These are phyloP conservation scores for Quillaja saponaria DNA, from an alignment of 306 rosid genomes.

Conservation along the genomic window DNA sequence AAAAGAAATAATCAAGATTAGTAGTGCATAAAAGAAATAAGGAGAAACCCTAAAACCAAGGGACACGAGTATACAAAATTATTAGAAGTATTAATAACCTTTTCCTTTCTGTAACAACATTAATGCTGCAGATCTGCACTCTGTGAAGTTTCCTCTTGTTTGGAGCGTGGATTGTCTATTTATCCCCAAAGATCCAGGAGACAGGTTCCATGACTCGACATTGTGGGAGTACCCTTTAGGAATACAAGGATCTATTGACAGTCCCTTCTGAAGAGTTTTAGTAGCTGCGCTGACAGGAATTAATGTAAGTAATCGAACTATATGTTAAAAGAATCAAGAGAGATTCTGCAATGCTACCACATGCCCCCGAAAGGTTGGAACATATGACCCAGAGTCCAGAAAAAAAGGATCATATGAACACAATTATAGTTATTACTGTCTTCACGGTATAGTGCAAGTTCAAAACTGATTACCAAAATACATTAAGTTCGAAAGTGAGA, in stretches of 20 bases:
- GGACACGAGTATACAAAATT: too few relatives aligned
- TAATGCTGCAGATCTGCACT: conserved; percentile 85
- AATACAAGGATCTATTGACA: conserved; percentile 76
- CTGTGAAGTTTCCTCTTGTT: conserved; percentile 79
- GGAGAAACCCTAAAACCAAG: conserved; percentile 24
- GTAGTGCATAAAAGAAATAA: conserved; percentile 18
- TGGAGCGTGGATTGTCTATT: conserved; percentile 45
- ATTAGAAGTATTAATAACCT: conserved; percentile 44
- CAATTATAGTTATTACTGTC: too few relatives aligned
- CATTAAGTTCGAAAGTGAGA: too few relatives aligned
- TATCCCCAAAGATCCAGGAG: conserved; percentile 49
- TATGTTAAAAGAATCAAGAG: conserved; percentile 4
- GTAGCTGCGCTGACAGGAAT: conserved; percentile 59
- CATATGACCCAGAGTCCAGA: too few relatives aligned
- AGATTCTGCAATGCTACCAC: background rate
- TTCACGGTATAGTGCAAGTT: too few relatives aligned
- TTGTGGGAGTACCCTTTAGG: conserved; percentile 69
- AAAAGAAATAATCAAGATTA: conserved; percentile 21
- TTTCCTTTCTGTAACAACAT: conserved; percentile 80
- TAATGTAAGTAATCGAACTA: background rate
- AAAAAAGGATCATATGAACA: too few relatives aligned
- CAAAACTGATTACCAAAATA: too few relatives aligned
- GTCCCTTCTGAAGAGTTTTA: conserved; percentile 49
- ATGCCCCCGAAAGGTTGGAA: background rate
- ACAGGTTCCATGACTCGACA: conserved; percentile 48